Evolutionary conservation across 192 early-diverging fungal genomes (phyloP), one percentile per base, ranked within the genome.

Genomic region (Linnemannia elongata): DNA sequence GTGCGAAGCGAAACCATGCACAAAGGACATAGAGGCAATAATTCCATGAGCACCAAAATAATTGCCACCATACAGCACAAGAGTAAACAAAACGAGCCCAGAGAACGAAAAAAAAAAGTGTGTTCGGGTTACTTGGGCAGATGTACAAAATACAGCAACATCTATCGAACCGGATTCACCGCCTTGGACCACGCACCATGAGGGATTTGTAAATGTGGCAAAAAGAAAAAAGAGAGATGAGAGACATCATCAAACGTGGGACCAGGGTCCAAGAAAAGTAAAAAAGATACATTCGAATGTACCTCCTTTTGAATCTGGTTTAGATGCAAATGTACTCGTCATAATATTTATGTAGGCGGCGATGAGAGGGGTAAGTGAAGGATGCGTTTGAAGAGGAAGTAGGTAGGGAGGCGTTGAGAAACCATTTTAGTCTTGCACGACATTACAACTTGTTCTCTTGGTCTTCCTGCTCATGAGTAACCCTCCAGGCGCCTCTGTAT

Each of bases 371-470:
- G 44, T 45, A 10, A 1, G 3, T 24, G 6, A 3, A 39, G 38
- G 38, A 39, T 39, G 38, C 4, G 52, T 18, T 8, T 57, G 24
- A 9, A 57, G 5, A 27, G 4, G 1, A 57, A 10, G 13, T n/a
- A 27, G 55, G 55, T 9, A 10, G 1, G 44, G 10, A 45, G 44
- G 60, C 15, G 30, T 33, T 33, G 60, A 66, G 30, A 35, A 27
- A 35, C 30, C 60, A 66, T 66, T 27, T 33, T 66, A 66, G 60
- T 33, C 60, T 66, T 66, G 60, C 60, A 66, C 60, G 60, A 66
- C 60, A 66, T 66, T 66, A 30, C 27, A 0, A 12, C 9, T 3
- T 33, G 3, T 13, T 27, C 27, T 66, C 27, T 66, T 33, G 60
- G 27, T 66, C 60, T 6, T 66, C 27, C 6, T 66, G 9, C 27